Evolutionary conservation across 306 rosid genomes (phyloP).

Genomic region (Fragaria vesca): DNA sequence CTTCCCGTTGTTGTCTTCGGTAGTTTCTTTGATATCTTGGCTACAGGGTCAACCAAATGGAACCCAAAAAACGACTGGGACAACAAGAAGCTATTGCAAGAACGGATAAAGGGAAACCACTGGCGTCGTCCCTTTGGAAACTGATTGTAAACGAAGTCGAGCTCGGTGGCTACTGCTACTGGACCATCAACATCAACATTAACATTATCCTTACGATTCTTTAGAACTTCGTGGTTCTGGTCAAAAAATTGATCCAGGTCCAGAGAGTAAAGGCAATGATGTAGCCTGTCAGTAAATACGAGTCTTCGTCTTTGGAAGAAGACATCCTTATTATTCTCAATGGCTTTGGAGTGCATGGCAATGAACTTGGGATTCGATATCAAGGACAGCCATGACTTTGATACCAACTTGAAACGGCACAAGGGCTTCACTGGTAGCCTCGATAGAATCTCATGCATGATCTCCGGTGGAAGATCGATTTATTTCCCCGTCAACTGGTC

Average conservation of each 20-base stretch:
- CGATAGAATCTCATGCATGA: not conserved
- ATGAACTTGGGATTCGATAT: not conserved
- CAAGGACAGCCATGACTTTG: not conserved
- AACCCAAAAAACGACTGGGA: not conserved
- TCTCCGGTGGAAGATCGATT: not conserved
- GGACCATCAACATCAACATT: not conserved
- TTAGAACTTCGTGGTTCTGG: not conserved
- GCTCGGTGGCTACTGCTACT: not conserved
- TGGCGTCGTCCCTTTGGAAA: not conserved
- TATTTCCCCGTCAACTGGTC: not conserved
- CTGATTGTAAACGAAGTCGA: not conserved
- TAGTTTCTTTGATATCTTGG: not conserved
- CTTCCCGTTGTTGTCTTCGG: not conserved
- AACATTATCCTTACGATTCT: not conserved
- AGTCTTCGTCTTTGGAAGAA: no score
- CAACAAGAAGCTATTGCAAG: not conserved
- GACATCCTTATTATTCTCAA: no score
- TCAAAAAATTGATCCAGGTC: no score
- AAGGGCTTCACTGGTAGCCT: not conserved
- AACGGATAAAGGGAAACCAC: not conserved
- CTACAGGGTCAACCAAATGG: not conserved
- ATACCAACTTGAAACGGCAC: not conserved
- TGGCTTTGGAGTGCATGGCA: not conserved
- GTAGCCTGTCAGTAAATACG: no score
- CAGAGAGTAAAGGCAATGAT: no score